Conservation (phyloP, 495 filamentous ascomycete species). For the Penicillium alfredii region DNA sequence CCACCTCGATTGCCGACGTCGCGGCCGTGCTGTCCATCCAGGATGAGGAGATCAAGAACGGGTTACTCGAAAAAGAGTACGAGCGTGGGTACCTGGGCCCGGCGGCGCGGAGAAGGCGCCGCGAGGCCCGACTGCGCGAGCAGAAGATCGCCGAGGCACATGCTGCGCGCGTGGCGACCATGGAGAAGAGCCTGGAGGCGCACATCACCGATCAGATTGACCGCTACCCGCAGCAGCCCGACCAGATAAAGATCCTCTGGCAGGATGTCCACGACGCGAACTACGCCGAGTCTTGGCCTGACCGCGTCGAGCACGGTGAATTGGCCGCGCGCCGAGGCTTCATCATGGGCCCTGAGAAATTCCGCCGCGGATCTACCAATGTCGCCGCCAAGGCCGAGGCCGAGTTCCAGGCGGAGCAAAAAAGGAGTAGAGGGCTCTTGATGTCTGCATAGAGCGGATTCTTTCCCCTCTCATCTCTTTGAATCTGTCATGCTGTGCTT, state of each 20-base stretch:
- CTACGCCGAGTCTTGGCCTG: constrained; percentile 63
- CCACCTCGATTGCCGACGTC: constrained; percentile 82
- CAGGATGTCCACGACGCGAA: constrained; percentile 57
- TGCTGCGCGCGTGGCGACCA: constrained; percentile 23
- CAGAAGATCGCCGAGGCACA: constrained; percentile 31
- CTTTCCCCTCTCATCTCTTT: constrained; percentile 1
- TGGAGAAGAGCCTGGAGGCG: constrained; percentile 28
- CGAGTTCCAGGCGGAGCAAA: constrained; percentile 38
- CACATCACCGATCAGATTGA: constrained; percentile 24
- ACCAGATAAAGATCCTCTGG: constrained; percentile 61
- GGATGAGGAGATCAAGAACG: constrained; percentile 30
- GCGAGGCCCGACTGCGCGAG: constrained; percentile 30
- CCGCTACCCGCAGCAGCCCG: constrained; percentile 23
- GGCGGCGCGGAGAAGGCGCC: too few species aligned
- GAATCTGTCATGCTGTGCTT: constrained; percentile 2
- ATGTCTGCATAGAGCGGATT: neutral
- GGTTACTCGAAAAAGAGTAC: constrained; percentile 18
- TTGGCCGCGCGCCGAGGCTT: constrained; percentile 32
- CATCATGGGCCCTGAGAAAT: constrained; percentile 33
- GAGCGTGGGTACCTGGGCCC: constrained; percentile 33
- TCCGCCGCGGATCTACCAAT: constrained; percentile 16
- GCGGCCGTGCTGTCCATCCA: constrained; percentile 66
- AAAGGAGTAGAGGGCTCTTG: constrained; percentile 1
- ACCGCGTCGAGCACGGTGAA: constrained; percentile 58
- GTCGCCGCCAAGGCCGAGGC: constrained; percentile 38